These are phyloP conservation scores for Seiridium cupressi DNA, from an alignment of 2,329 filamentous ascomycete genomes.

Conservation along the genomic window DNA sequence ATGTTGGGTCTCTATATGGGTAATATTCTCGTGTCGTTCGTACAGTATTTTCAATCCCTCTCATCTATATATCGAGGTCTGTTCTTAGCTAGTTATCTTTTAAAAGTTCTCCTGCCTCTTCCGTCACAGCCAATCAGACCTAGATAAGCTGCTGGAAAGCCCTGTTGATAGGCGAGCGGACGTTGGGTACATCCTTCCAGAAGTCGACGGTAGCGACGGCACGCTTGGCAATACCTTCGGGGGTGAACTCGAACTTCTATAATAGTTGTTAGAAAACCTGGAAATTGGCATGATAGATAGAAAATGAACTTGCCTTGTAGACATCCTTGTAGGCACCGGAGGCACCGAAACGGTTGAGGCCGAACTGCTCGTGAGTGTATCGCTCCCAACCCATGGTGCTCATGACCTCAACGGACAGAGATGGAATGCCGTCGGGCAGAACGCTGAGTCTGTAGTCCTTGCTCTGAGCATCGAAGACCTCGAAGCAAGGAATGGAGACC, in stretches of 20 bases:
- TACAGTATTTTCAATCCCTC: not conserved
- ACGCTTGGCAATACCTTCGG: conserved; percentile 94
- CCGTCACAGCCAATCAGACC: conserved; percentile 20
- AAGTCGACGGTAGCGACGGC: conserved; percentile 90
- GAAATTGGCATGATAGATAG: not conserved
- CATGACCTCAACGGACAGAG: conserved; percentile 94
- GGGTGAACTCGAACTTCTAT: conserved; percentile 98
- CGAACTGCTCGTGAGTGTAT: conserved; percentile 99
- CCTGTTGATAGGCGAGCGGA: conserved; percentile 93
- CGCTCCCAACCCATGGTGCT: conserved; percentile 97
- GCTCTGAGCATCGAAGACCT: conserved; percentile 90
- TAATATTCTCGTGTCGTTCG: conserved; percentile 6
- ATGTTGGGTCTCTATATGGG: conserved; percentile 3
- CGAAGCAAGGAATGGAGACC: conserved; percentile 93
- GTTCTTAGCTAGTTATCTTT: not conserved
- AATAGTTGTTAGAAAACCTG: conserved; percentile 34
- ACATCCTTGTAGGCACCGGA: conserved; percentile 97
- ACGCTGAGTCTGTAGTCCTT: conserved; percentile 95
- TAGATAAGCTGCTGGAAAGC: conserved; percentile 98
- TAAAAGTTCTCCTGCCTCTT: not conserved
- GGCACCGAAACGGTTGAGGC: conserved; percentile 97
- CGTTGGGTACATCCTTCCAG: conserved; percentile 89
- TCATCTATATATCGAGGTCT: conserved; percentile 2
- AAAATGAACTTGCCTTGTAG: conserved; percentile 68
- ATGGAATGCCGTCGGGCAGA: conserved; percentile 89